Conservation (phyloP, 495 filamentous ascomycete genomes). For the Hypoxylon lienhwacheense region DNA sequence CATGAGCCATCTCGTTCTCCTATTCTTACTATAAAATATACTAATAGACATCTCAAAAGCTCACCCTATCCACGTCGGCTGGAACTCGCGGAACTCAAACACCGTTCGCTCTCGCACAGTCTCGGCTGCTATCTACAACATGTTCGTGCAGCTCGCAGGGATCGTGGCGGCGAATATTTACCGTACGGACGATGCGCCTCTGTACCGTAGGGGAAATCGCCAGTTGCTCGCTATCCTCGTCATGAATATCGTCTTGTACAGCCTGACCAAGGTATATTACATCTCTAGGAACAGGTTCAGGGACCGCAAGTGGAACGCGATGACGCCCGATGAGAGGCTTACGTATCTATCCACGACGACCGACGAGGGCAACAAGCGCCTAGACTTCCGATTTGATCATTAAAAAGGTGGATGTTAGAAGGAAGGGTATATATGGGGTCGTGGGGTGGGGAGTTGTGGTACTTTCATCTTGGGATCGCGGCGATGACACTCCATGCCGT, state of each 20-base stretch:
- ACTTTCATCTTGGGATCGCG: background rate
- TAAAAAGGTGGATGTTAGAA: constrained; percentile 11
- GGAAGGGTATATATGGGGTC: background rate
- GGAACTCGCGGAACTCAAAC: constrained; percentile 56
- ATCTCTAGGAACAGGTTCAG: constrained; percentile 56
- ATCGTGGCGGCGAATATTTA: constrained; percentile 69
- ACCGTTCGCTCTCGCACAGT: constrained; percentile 59
- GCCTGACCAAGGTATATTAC: constrained; percentile 63
- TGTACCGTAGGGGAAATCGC: constrained; percentile 63
- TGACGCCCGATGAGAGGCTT: constrained; percentile 64
- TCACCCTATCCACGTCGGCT: constrained; percentile 47
- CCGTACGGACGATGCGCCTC: constrained; percentile 61
- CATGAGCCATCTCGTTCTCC: background rate
- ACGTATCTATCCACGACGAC: constrained; percentile 67
- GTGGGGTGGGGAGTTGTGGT: background rate
- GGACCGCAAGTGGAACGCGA: constrained; percentile 57
- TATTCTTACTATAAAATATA: background rate
- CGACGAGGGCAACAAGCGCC: constrained; percentile 75
- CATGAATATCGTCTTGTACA: constrained; percentile 60
- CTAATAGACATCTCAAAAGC: constrained; percentile 23
- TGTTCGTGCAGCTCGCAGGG: constrained; percentile 66
- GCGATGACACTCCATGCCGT: too few species aligned
- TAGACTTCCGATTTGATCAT: constrained; percentile 57
- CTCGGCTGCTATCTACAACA: constrained; percentile 64
- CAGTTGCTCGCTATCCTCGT: constrained; percentile 60